Evolutionary conservation across 208 protist species (phyloP), one percentile per base, ranked within the genome.

Genomic region (Leishmania gerbilli): DNA sequence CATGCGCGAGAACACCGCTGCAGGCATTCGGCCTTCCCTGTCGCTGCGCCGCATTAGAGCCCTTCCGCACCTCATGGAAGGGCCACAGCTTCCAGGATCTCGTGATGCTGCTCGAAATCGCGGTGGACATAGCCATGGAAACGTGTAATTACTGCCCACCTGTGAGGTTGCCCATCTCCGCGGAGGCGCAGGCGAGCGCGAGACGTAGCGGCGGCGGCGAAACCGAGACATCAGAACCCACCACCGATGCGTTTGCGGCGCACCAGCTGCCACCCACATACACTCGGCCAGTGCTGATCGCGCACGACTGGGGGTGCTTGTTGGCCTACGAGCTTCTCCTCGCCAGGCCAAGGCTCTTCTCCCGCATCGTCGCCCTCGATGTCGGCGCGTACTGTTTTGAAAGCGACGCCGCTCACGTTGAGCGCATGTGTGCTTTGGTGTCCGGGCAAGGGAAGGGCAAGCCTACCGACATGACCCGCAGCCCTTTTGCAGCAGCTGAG

Each of bases 51-150:
- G 27, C 71, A 21, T 47, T 87, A 7, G 79, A 87, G 40, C 76
- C 80, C 4, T 74, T 93, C 45, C 71, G 24, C 3, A 86, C 87
- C 9, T 81, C 87, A 1, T 75, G 69, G 55, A 84, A 84, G 3
- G 90, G 91, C 13, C 89, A 94, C 84, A 85, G 85, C 78, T 93
- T 96, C 53, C 71, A 91, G 51, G 89, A 91, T n/a, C 83, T 95
- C 34, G 82, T 93, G 15, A 86, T 84, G 37, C 79, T 96, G 34
- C 87, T 96, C 51, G 91, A 93, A 65, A 90, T 94, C n/a, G 91
- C 93, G 2, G 83, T 96, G 21, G 84, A 93, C 77, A 89, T 88
- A 5, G 91, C 89, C 27, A 91, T 96, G 91, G 87, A 88, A 76
- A 89, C 87, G 64, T 86, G 90, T 77, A 93, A 93, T 69, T 91